A percentile compares a stretch with the other conserved stretches of the same genome.
phyloP scores from a whole-genome alignment of 2,329 filamentous ascomycete genomes.

The Microcyclospora pomicola region DNA sequence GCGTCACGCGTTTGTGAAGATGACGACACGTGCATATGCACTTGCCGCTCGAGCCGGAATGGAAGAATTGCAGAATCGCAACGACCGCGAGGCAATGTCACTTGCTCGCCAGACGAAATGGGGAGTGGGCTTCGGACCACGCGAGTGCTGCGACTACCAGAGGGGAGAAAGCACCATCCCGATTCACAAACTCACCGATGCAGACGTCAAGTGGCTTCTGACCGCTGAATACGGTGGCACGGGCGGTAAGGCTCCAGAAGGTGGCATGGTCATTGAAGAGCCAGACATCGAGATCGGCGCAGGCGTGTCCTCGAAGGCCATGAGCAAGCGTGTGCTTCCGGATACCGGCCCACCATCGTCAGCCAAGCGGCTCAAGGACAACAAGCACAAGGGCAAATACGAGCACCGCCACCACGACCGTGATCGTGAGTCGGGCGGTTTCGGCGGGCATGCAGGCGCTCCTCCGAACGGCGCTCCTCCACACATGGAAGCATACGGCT shows the following conservation, averaged over 20 bases:
- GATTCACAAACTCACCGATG: conserved; percentile 82
- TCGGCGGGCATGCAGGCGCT: conserved; percentile 9
- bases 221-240: conserved; percentile 88
- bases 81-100: conserved; percentile 57
- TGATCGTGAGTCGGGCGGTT: conserved; percentile 2
- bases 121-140: conserved; percentile 93
- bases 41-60: conserved; percentile 73
- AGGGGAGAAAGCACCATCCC: conserved; percentile 89
- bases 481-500: conserved; percentile 15
- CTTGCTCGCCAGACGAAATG: conserved; percentile 64
- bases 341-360: conserved; percentile 14
- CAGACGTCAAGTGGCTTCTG: conserved; percentile 93
- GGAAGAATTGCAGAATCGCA: conserved; percentile 77
- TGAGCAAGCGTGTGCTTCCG: conserved; percentile 24
- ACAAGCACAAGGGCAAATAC: background rate
- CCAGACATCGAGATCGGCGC: conserved; percentile 98
- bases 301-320: conserved; percentile 78
- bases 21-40: conserved; percentile 80
- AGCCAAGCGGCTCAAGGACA: background rate
- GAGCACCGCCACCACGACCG: conserved; percentile 5
- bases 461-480: conserved; percentile 9
- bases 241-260: conserved; percentile 65
- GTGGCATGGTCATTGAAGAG: conserved; percentile 83
- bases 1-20: conserved; percentile 96
- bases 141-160: conserved; percentile 92